These are phyloP conservation scores for Leccinum pellstonianum DNA, from an alignment of 768 basidiomycete species.

Conservation along the genomic window DNA sequence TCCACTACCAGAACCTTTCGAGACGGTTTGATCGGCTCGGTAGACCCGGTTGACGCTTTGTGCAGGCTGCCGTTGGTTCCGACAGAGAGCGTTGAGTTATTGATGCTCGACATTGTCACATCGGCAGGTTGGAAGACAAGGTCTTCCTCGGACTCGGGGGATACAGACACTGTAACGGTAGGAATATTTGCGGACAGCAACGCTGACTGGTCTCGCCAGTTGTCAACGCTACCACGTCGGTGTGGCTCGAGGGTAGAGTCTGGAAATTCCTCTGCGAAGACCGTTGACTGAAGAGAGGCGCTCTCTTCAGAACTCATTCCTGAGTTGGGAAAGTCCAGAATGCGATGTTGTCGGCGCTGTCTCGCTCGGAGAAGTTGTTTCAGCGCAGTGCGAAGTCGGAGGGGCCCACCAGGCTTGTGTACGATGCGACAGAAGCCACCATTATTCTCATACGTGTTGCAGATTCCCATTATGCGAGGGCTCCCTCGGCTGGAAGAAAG, in stretches of 20 bases:
- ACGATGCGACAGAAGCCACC: slow-evolving; percentile 89
- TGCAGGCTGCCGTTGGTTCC: slow-evolving; percentile 67
- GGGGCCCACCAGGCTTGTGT: slow-evolving; percentile 88
- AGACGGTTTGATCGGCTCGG: slow-evolving; percentile 42
- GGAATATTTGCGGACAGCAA: slow-evolving; percentile 10
- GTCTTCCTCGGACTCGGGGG: slow-evolving; percentile 34
- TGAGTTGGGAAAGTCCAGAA: slow-evolving; percentile 17
- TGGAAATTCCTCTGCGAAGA: slow-evolving; percentile 27
- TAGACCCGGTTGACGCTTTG: slow-evolving; percentile 59
- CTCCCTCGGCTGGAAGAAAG: slow-evolving; percentile 71
- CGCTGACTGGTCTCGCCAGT: slow-evolving; percentile 23
- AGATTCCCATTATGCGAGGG: slow-evolving; percentile 57
- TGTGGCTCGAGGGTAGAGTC: slow-evolving; percentile 20
- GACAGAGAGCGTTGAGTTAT: slow-evolving; percentile 48
- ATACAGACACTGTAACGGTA: slow-evolving; percentile 16
- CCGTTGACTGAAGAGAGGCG: slow-evolving; percentile 28
- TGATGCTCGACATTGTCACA: slow-evolving; percentile 11
- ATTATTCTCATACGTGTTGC: slow-evolving; percentile 68
- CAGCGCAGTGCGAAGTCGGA: slow-evolving; percentile 63
- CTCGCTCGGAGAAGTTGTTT: slow-evolving; percentile 42
- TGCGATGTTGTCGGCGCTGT: slow-evolving; percentile 32
- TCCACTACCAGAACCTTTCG: slow-evolving; percentile 82
- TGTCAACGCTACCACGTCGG: slow-evolving; percentile 35
- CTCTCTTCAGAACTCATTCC: slow-evolving; percentile 26
- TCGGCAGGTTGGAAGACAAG: slow-evolving; percentile 16